Base-by-base conservation (phyloP, 805 yeast species). In the Kodamaea restingae region DNA sequence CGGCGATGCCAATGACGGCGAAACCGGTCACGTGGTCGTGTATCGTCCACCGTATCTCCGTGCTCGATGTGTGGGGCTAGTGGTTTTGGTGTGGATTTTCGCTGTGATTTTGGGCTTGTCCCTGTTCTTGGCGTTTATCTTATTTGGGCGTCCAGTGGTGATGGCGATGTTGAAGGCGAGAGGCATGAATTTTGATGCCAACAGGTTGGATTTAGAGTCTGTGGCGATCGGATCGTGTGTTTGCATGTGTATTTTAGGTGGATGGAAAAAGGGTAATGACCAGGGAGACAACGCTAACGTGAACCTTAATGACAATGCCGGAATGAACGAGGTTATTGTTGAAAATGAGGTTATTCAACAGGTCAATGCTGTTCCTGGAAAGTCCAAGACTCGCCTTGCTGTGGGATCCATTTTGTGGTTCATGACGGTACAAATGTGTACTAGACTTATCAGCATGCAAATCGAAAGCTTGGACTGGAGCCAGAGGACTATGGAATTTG, bases 11-110 rank as follows among this genome's bases (percentile, higher is more conserved):
- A n/a, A n/a, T n/a, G n/a, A n/a, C n/a, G n/a, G n/a, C n/a, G n/a
- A 90, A 58, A 70, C 76, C 2, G 20, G 14, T 7, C 32, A 30
- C 17, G 32, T 30, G 21, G 76, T 90, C 20, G 96, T 90, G 2
- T 95, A 90, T 61, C 71, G 87, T 32, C 98, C 99, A 4, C 95
- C 95, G 2, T 49, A 72, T 36, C 86, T 91, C 58, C 71, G 78
- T 37, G 22, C 52, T 2, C 71, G 96, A 42, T 70, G 88, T 25
- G 64, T 73, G 15, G 62, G 52, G 0, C 55, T 84, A 32, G 60
- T 77, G 15, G 45, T 61, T 7, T 51, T 63, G 55, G 55, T 77
- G 11, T 78, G 84, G 78, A 40, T 65, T 2, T 73, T 71, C 49
- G 64, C 70, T 1, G 63, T 62, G 1, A 38, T 66, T 3, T 43